Base-by-base conservation (phyloP, 306 rosid species). In the Cicer pinnatifidum region DNA sequence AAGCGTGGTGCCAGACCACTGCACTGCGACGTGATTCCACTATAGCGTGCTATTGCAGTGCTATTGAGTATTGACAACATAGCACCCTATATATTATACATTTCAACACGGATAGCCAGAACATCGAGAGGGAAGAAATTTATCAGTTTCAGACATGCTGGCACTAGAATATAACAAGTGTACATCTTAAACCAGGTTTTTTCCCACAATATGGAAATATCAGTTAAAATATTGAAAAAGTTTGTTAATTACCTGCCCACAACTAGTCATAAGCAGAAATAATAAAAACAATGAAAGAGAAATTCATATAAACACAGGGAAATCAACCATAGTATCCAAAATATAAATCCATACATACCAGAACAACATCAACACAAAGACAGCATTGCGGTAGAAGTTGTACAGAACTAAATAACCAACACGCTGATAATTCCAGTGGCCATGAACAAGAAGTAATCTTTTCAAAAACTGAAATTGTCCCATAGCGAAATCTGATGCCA, bases 401-500 rank as follows among this genome's bases (percentile, higher is more conserved):
- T 95, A 95, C 46, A 95, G 85, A 78, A 95, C 83, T 79, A 92
- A 69, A 80, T 95, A 91, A 73, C 96, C 99, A 70, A 95, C 87
- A 69, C 99, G 96, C 85, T 91, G 97, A 87, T 95, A 95, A 84
- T 95, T 95, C 97, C 95, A 95, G 84, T 95, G 99, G 33, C 99
- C 99, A 81, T 95, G 99, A 59, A 95, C 99, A 80, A 95, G 82
- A 75, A 95, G 92, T 68, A 95, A 81, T 75, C 87, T 88, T 82
- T 88, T 90, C 79, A 95, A 59, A 80, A 91, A 95, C 74, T 73
- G 89, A 83, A 95, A 95, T 75, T 95, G 99, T 57, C 99, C 99
- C 99, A 95, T 95, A 43, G 99, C 99, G 82, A 95, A 95, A 88
- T 95, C 99, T 62, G 99, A 87, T 67, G 99, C 99, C 99, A 95